These are phyloP conservation scores for Claviceps spartinae DNA, from an alignment of 2,329 filamentous ascomycete species.

Conservation along the genomic window DNA sequence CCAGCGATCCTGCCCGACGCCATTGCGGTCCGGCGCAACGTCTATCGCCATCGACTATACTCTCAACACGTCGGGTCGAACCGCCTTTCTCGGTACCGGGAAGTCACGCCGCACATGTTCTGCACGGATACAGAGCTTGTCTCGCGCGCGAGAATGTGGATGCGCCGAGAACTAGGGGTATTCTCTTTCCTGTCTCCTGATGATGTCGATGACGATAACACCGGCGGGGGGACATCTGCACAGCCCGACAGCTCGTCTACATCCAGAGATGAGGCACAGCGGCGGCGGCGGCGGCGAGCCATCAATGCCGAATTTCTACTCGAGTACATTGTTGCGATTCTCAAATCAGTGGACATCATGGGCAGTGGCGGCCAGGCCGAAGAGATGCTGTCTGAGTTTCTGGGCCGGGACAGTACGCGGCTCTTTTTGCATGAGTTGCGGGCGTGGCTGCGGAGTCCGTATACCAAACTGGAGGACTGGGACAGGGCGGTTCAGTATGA, in stretches of 20 bases:
- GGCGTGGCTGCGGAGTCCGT: slow-evolving; percentile 73
- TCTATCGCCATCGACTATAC: slow-evolving; percentile 62
- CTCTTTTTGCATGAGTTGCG: slow-evolving; percentile 78
- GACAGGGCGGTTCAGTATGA: slow-evolving; percentile 66
- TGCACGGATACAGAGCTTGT: slow-evolving; percentile 51
- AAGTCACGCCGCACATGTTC: slow-evolving; percentile 57
- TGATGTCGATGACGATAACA: slow-evolving; percentile 14
- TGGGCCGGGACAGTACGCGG: slow-evolving; percentile 58
- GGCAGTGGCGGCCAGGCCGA: slow-evolving; percentile 67
- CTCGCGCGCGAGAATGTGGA: slow-evolving; percentile 65
- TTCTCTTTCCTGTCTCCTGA: slow-evolving; percentile 54
- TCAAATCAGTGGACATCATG: slow-evolving; percentile 73
- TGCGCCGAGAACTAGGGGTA: slow-evolving; percentile 71
- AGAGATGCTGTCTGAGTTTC: slow-evolving; percentile 62
- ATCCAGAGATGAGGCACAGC: slow-evolving; percentile 28
- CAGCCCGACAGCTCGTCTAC: background rate
- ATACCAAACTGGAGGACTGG: slow-evolving; percentile 58
- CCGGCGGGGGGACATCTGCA: slow-evolving; percentile 12
- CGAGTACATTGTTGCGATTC: slow-evolving; percentile 71
- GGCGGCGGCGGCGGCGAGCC: slow-evolving; percentile 2
- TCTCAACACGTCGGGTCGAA: slow-evolving; percentile 77
- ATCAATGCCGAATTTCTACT: slow-evolving; percentile 68
- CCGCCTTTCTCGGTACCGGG: slow-evolving; percentile 58
- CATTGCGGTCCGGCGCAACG: slow-evolving; percentile 43
- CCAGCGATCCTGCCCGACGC: slow-evolving; percentile 4